Evolutionary conservation across 805 yeast species (phyloP).

Genomic region (Lipomyces sp.): DNA sequence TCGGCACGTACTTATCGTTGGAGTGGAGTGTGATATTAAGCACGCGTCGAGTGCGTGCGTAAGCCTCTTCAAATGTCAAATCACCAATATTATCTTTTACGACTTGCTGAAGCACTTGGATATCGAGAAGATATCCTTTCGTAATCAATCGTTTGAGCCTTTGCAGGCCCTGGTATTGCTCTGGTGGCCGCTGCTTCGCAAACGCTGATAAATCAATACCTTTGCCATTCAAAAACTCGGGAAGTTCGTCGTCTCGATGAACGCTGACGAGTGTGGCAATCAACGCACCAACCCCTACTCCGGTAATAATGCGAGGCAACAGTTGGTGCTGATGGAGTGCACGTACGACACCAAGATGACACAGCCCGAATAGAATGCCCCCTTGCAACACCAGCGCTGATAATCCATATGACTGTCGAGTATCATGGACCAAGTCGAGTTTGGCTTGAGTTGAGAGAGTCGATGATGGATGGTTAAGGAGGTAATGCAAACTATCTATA

Average conservation of each 20-base stretch:
- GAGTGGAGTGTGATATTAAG: conserved; percentile 88
- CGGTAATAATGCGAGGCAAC: conserved; percentile 84
- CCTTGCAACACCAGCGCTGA: conserved; percentile 93
- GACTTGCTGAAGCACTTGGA: conserved; percentile 74
- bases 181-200: conserved; percentile 12
- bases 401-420: conserved; percentile 83
- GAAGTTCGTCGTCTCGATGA: conserved; percentile 66
- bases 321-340: conserved; percentile 76
- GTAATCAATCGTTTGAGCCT: conserved; percentile 65
- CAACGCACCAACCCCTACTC: conserved; percentile 92
- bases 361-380: conserved; percentile 90
- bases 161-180: conserved; percentile 10
- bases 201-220: conserved; percentile 31
- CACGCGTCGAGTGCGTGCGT: conserved; percentile 73
- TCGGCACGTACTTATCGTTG: conserved; percentile 57
- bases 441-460: conserved; percentile 54
- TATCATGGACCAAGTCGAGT: conserved; percentile 80
- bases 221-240: conserved; percentile 45
- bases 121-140: conserved; percentile 86
- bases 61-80: conserved; percentile 92
- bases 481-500: conserved; percentile 63
- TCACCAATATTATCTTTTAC: conserved; percentile 78
- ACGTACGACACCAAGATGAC: conserved; percentile 90
- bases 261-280: conserved; percentile 87
- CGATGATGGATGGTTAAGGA: conserved; percentile 48